Base-by-base conservation (phyloP, 2,329 filamentous ascomycete species). In the Stemphylium lycopersici region DNA sequence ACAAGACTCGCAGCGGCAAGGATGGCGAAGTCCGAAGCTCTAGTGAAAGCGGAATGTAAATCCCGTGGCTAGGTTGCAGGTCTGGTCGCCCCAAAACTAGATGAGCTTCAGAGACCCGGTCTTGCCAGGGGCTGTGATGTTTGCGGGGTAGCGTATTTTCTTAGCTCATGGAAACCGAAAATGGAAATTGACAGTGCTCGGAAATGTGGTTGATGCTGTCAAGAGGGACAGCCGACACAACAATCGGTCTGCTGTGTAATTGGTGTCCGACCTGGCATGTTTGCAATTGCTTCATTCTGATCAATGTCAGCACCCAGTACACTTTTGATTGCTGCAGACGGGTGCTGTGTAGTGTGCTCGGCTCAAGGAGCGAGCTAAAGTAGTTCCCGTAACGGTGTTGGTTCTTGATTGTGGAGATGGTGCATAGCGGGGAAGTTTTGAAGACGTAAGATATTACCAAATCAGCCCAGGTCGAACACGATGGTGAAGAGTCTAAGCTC, bases 401-500 rank as follows among this genome's bases (percentile, higher is more conserved):
- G 46, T 49, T 56, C 40, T 34, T 54, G 59, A 45, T 50, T 63
- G 61, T 63, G 66, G 60, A 66, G 65, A 63, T 49, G 59, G 47
- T 52, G 66, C 66, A 70, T 66, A 62, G 65, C 69, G 70, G 68
- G 70, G 69, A 72, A 71, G 64, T 65, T 72, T 69, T 51, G 51
- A 53, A 73, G 68, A 74, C 71, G 71, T 74, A 74, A 74, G 54
- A 72, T 62, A 69, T 69, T 70, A 58, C 63, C 58, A 64, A 63
- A 67, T 52, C 46, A 42, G 55, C 32, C 48, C 43, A 60, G 58
- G 43, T 57, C 44, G 54, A 66, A 58, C 52, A 63, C 62, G 32
- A 65, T 48, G 46, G 57, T 56, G 55, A 51, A 31, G 46, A 53
- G 55, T 47, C 63, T 62, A 63, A 53, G 32, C 54, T 50, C 48